A percentile compares a stretch with the other conserved stretches of the same genome.
Conservation (phyloP, 140 eudicot genomes). For the Flaveria floridana region DNA sequence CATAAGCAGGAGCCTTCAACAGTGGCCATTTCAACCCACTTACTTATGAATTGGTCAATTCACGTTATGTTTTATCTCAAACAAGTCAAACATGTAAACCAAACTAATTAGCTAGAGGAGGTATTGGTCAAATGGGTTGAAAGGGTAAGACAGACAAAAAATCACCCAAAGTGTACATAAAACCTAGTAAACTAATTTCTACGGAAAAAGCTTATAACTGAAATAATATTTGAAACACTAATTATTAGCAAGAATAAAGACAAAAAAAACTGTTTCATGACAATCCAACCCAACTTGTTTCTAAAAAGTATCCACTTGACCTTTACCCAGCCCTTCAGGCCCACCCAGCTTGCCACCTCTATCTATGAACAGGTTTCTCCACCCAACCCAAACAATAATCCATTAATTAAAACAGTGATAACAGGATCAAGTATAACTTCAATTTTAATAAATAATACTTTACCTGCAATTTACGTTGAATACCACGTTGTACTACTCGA, state of each 20-base stretch:
- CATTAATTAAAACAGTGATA: not conserved
- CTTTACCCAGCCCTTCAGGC: not conserved
- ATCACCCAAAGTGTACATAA: not conserved
- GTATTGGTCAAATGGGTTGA: not conserved
- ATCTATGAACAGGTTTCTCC: not conserved
- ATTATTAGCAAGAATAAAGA: not conserved
- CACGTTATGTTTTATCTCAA: not conserved
- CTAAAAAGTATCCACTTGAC: not conserved
- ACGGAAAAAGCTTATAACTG: not conserved
- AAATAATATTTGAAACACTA: not conserved
- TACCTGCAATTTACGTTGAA: conserved; percentile 71
- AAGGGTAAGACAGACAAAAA: not conserved
- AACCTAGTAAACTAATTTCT: not conserved
- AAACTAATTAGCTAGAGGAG: not conserved
- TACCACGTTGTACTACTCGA: conserved; percentile 93
- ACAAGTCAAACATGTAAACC: not conserved
- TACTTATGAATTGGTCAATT: no score
- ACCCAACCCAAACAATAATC: not conserved
- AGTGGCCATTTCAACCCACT: no score
- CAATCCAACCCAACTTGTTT: not conserved
- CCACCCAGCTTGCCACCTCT: not conserved
- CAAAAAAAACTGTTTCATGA: not conserved
- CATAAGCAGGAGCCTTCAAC: no score
- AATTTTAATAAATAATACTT: not conserved
- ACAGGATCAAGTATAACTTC: conserved; percentile 17